Conservation (phyloP, 2,329 filamentous ascomycete species). For the Aspergillus chevalieri region DNA sequence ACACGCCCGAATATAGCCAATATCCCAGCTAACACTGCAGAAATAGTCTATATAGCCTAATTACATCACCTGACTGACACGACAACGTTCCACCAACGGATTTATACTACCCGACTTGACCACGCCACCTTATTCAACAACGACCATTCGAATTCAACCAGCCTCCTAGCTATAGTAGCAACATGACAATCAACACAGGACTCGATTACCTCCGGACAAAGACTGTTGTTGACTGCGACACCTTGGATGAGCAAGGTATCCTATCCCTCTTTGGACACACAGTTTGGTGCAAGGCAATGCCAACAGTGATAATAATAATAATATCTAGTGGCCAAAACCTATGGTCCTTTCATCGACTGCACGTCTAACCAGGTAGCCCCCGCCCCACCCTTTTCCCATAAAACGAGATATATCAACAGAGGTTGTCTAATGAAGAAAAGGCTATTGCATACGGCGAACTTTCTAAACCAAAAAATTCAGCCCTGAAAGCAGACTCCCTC, state of each 20-base stretch:
- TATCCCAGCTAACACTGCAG: too few species aligned
- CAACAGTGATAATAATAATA: slow-evolving; percentile 3
- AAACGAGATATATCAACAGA: background rate
- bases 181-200: slow-evolving; percentile 16
- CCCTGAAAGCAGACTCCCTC: slow-evolving; percentile 15
- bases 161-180: background rate
- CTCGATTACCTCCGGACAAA: slow-evolving; percentile 41
- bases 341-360: slow-evolving; percentile 49
- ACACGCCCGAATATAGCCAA: too few species aligned
- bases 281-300: background rate
- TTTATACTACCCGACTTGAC: background rate
- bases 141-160: background rate
- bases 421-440: slow-evolving; percentile 13
- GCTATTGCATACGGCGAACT: slow-evolving; percentile 49
- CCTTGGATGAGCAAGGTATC: slow-evolving; percentile 44
- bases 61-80: too few species aligned
- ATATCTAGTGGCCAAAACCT: slow-evolving; percentile 36
- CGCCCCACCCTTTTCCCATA: background rate
- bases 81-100: too few species aligned
- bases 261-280: background rate
- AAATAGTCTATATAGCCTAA: too few species aligned
- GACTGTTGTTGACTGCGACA: slow-evolving; percentile 49
- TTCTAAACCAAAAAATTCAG: slow-evolving; percentile 34
- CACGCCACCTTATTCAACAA: background rate
- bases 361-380: slow-evolving; percentile 48